A percentile compares a stretch with the other conserved stretches of the same genome.
These are phyloP conservation scores for Parietaria judaica DNA, from an alignment of 306 rosid genomes.

Conservation along the genomic window DNA sequence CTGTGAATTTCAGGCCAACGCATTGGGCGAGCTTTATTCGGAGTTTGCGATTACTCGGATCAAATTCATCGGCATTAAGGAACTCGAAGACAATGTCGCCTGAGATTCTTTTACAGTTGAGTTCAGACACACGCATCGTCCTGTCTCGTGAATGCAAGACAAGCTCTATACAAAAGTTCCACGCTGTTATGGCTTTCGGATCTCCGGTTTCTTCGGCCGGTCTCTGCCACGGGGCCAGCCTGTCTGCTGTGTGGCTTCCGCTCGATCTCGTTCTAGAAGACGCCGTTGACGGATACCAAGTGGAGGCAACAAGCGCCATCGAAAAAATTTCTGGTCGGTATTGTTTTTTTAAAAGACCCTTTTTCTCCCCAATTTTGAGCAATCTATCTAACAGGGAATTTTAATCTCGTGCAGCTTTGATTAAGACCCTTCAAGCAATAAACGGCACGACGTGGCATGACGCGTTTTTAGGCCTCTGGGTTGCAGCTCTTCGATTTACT, in stretches of 20 bases:
- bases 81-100: constrained; percentile 59
- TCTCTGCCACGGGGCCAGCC: constrained; percentile 61
- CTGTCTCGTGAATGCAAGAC: constrained; percentile 58
- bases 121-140: constrained; percentile 37
- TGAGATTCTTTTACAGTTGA: constrained; percentile 49
- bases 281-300: constrained; percentile 96
- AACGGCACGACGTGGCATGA: constrained; percentile 93
- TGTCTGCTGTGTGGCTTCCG: constrained; percentile 93
- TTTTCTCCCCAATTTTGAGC: constrained; percentile 1
- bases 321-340: constrained; percentile 61
- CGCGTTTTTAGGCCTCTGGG: constrained; percentile 90
- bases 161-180: constrained; percentile 59
- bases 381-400: constrained; percentile 13
- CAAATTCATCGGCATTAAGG: constrained; percentile 61
- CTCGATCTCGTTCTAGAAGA: constrained; percentile 91
- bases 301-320: constrained; percentile 76
- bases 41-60: constrained; percentile 51
- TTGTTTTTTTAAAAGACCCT: constrained; percentile 14
- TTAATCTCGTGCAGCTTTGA: constrained; percentile 54
- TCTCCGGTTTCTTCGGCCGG: constrained; percentile 72
- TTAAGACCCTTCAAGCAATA: constrained; percentile 86
- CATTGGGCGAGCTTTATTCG: constrained; percentile 66
- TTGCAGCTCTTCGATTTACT: constrained; percentile 84
- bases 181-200: constrained; percentile 61
- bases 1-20: constrained; percentile 48